Evolutionary conservation across 2,329 filamentous ascomycete species (phyloP), one percentile per base, ranked within the genome.

Genomic region (Penicillium sp.): DNA sequence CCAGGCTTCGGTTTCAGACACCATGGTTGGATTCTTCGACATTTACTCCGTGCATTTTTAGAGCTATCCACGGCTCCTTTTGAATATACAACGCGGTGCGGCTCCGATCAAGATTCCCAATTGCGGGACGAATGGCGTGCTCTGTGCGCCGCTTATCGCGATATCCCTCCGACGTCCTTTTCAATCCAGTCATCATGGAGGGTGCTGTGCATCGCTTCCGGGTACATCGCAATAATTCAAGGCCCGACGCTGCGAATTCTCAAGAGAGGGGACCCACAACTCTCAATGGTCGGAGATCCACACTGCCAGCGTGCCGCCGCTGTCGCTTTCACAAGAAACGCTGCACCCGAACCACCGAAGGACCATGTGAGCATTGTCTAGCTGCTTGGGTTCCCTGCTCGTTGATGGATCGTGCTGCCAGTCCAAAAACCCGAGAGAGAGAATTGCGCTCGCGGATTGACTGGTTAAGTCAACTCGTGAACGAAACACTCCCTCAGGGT

Each of bases 261-360:
- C 24, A 38, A 34, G 42, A 42, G 27, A 18, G 10, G 38, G 44
- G 32, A 24, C 43, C 14, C 27, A 48, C 16, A 4, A 42, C 9
- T 42, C 5, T 14, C 18, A 18, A n/a, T 32, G 24, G 52, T 14
- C 52, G 49, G 5, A n/a, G 45, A 31, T 49, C 52, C 5, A 49
- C 54, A 5, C 43, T 55, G 16, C 64, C 65, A 48, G 71, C 76
- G 11, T 79, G 77, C 58, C 74, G 77, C 49, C 70, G 77, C 36
- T 79, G 77, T 60, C 75, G 77, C 43, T 71, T 67, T 57, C 76
- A 78, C 62, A 79, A 79, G 65, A 79, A 79, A 68, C 77, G 75
- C 54, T 79, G 77, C 60, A 77, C 73, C 43, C 69, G 75, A 36
- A 76, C 77, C 72, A 22, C 66, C 67, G 13, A 56, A 8, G 58